A percentile compares a stretch with the other conserved stretches of the same genome.
Evolutionary conservation across 306 rosid species (phyloP).

Genomic region (Cajanus cajan): DNA sequence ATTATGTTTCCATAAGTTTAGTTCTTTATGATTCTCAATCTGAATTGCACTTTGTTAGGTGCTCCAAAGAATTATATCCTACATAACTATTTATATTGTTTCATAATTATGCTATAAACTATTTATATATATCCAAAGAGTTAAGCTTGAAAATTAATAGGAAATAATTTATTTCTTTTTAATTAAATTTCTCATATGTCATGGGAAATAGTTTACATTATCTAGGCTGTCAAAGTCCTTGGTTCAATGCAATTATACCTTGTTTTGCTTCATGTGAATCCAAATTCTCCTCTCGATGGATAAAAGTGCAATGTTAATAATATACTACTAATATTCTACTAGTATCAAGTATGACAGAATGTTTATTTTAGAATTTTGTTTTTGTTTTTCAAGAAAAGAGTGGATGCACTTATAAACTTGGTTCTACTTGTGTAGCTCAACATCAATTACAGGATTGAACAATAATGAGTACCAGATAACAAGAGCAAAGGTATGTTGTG

Average conservation of each 20-base stretch:
- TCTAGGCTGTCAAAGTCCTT: background rate
- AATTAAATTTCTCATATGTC: background rate
- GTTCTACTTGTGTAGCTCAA: conserved; percentile 46
- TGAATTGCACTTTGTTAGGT: background rate
- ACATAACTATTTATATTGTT: background rate
- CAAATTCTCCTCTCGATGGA: background rate
- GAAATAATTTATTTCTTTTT: background rate
- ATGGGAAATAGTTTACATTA: background rate
- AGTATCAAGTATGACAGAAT: background rate
- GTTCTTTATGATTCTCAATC: background rate
- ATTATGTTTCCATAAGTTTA: background rate
- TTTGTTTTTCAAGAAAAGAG: background rate
- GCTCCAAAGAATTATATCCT: conserved; percentile 6
- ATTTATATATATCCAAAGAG: too few relatives aligned
- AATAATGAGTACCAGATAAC: conserved; percentile 88
- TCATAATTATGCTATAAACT: background rate
- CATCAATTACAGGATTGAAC: conserved; percentile 81
- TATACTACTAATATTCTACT: background rate
- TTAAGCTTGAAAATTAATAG: background rate
- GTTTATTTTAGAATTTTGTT: too few relatives aligned
- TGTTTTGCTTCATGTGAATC: background rate
- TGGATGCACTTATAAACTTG: background rate
- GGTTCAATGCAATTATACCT: background rate
- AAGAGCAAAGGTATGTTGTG: conserved; percentile 73
- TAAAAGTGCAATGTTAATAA: background rate